Evolutionary conservation across 192 early-diverging fungal species (phyloP).

Genomic region (Funneliformis mosseae): DNA sequence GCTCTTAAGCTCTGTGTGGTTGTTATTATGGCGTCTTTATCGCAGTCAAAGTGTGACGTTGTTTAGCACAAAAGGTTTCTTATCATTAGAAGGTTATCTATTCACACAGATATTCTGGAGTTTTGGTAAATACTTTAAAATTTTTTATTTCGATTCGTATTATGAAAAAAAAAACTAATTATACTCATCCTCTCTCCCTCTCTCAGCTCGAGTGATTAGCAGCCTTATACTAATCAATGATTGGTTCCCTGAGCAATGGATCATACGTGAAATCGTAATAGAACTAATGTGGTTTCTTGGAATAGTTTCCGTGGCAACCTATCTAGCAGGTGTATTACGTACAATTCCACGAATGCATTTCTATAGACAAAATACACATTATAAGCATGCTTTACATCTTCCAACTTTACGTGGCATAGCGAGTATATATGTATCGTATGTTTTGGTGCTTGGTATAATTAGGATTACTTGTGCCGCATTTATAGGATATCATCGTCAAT

Average conservation of each 20-base stretch:
- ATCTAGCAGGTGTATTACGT: slow-evolving; percentile 12
- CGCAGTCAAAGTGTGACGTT: neutral
- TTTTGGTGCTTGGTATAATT: neutral
- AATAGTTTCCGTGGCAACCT: neutral
- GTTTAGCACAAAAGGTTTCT: slow-evolving; percentile 12
- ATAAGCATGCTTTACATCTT: slow-evolving; percentile 13
- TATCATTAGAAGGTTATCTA: slow-evolving; percentile 16
- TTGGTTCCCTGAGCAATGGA: neutral
- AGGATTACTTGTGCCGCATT: neutral
- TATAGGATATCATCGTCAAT: neutral
- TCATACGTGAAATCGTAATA: neutral
- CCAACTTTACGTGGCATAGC: neutral
- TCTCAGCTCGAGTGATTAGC: neutral
- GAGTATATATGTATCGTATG: neutral
- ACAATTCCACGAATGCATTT: slow-evolving; percentile 28
- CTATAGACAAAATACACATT: slow-evolving; percentile 8
- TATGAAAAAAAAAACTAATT: neutral
- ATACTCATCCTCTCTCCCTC: neutral
- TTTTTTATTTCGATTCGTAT: neutral
- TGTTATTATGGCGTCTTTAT: slow-evolving; percentile 11
- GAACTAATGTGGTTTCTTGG: neutral
- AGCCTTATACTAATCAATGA: neutral
- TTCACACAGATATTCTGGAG: slow-evolving; percentile 20
- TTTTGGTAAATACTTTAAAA: slow-evolving; percentile 1
- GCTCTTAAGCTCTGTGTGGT: neutral